phyloP scores from a whole-genome alignment of 495 filamentous ascomycete species.

The Poronia punctata region DNA sequence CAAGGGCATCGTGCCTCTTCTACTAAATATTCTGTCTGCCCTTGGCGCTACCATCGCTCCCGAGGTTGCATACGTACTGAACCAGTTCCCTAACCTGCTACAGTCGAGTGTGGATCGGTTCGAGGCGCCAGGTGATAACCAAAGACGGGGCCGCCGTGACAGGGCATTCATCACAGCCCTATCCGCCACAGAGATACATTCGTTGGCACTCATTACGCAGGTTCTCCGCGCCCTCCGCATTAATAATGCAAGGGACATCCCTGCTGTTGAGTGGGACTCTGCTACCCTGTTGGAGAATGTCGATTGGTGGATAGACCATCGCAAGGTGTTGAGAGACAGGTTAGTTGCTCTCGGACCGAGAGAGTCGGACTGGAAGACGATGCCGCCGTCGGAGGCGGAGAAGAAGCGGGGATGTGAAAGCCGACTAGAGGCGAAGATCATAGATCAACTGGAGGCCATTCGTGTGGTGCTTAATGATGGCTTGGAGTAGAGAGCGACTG shows the following conservation, averaged over 20 bases:
- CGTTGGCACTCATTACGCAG: slow-evolving; percentile 61
- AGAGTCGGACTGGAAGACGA: slow-evolving; percentile 58
- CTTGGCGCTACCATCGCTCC: slow-evolving; percentile 71
- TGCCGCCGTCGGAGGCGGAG: slow-evolving; percentile 35
- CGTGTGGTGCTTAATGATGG: slow-evolving; percentile 40
- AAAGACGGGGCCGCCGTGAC: slow-evolving; percentile 32
- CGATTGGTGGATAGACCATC: slow-evolving; percentile 62
- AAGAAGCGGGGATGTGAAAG: slow-evolving; percentile 42
- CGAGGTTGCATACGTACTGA: slow-evolving; percentile 80
- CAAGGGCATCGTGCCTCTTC: slow-evolving; percentile 75
- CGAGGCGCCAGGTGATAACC: slow-evolving; percentile 40
- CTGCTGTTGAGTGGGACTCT: slow-evolving; percentile 65
- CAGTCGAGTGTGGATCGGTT: slow-evolving; percentile 55
- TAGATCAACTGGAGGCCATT: slow-evolving; percentile 53
- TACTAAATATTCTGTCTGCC: slow-evolving; percentile 81
- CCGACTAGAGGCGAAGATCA: slow-evolving; percentile 64
- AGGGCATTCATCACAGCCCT: slow-evolving; percentile 56
- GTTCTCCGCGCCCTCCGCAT: slow-evolving; percentile 57
- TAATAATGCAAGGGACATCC: slow-evolving; percentile 56
- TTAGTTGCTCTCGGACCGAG: slow-evolving; percentile 64
- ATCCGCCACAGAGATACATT: slow-evolving; percentile 68
- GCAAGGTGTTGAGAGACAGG: slow-evolving; percentile 54
- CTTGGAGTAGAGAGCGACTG: slow-evolving; percentile 22
- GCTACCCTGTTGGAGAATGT: slow-evolving; percentile 66
- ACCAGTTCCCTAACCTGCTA: slow-evolving; percentile 72